Evolutionary conservation across 2,329 filamentous ascomycete species (phyloP).

Genomic region (Fusarium dimerum): DNA sequence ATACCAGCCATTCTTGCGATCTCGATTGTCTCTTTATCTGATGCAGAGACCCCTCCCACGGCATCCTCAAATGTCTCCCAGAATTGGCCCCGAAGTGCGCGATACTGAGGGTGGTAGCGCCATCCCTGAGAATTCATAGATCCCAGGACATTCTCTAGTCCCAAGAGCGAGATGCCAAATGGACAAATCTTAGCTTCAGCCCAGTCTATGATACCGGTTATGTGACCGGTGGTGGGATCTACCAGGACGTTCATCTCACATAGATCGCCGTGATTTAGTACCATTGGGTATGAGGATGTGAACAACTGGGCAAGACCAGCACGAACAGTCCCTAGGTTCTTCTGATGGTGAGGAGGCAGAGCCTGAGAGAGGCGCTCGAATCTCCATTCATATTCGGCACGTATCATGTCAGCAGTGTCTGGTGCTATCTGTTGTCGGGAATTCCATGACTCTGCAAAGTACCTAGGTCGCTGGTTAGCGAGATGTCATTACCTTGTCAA

Average conservation of each 20-base stretch:
- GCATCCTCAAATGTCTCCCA: conserved; percentile 8
- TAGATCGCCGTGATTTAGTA: conserved; percentile 29
- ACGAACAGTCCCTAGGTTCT: background rate
- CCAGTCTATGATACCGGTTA: conserved; percentile 36
- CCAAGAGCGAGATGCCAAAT: conserved; percentile 33
- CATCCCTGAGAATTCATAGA: conserved; percentile 17
- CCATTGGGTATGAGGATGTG: conserved; percentile 11
- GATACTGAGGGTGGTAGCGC: conserved; percentile 14
- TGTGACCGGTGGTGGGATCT: conserved; percentile 24
- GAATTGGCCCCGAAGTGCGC: conserved; percentile 6
- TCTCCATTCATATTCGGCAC: no score
- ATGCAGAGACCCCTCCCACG: background rate
- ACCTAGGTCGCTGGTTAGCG: background rate
- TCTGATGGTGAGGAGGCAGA: background rate
- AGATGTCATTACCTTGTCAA: background rate
- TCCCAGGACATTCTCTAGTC: conserved; percentile 26
- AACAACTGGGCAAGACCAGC: conserved; percentile 15
- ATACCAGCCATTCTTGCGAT: no score
- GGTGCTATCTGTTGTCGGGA: background rate
- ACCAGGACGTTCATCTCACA: conserved; percentile 32
- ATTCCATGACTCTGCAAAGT: background rate
- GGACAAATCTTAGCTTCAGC: conserved; percentile 27
- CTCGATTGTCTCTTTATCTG: no score
- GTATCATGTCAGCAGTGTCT: background rate
- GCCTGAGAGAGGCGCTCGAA: background rate